Conservation (phyloP, 106 monocot genomes). For the Ottelia alismoides region DNA sequence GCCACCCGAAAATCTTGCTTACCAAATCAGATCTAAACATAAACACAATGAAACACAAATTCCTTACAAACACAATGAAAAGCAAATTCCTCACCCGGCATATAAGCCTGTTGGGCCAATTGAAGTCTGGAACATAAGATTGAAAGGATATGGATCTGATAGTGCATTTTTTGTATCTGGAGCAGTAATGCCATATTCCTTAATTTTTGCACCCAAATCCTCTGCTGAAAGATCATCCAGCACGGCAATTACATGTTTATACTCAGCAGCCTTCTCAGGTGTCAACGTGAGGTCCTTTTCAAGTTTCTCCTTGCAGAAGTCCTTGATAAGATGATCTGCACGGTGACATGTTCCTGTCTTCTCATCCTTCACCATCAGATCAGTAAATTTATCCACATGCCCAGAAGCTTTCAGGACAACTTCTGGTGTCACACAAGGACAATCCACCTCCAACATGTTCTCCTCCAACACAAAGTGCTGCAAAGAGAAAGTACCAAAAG, state of each 20-base stretch:
- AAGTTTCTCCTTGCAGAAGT: constrained; percentile 86
- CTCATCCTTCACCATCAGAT: constrained; percentile 98
- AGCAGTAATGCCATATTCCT: constrained; percentile 77
- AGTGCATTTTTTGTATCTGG: constrained; percentile 84
- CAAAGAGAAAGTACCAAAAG: constrained; percentile 1
- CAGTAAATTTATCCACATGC: constrained; percentile 95
- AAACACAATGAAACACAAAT: neutral
- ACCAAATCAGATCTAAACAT: neutral
- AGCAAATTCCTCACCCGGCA: constrained; percentile 76
- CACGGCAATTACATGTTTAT: constrained; percentile 58
- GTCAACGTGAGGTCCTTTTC: constrained; percentile 76
- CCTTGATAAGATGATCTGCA: constrained; percentile 89
- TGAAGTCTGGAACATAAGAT: constrained; percentile 98
- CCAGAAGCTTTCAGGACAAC: constrained; percentile 84
- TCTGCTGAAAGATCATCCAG: constrained; percentile 73
- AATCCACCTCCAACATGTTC: constrained; percentile 89
- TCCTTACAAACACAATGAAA: too few species aligned
- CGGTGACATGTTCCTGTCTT: constrained; percentile 85
- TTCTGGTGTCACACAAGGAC: constrained; percentile 94
- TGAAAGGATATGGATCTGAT: constrained; percentile 93
- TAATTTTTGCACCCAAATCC: constrained; percentile 69
- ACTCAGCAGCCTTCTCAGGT: constrained; percentile 47
- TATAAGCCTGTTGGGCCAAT: constrained; percentile 76
- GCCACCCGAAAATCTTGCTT: too few species aligned
- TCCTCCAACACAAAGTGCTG: constrained; percentile 98